Evolutionary conservation across 352 stramenopile species (phyloP), one percentile per base, ranked within the genome.

Genomic region (Phytophthora pini): DNA sequence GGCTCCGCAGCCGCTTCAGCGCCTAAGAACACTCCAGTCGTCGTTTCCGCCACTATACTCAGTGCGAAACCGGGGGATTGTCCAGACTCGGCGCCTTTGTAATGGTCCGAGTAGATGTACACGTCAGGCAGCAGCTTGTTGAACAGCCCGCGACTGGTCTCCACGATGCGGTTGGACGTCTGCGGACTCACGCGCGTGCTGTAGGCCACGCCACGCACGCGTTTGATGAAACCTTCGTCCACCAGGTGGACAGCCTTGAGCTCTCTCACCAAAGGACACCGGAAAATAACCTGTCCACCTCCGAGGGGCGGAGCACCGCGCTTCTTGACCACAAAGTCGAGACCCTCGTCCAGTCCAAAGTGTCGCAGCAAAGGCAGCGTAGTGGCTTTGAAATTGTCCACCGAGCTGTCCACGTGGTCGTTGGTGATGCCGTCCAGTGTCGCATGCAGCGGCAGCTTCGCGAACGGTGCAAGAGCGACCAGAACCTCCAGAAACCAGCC

Each of bases 21-120:
- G 4, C 91, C 93, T 6, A 99, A 54, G 31, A 98, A 89, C 15
- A 98, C 86, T 10, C 97, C 97, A 3, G 93, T 98, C 6, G 96
- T 99, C n/a, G 95, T 99, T 79, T 99, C 97, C 0, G 96, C 94
- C n/a, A 99, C 91, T 9, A 99, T 79, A 27, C 93, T 90, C 17
- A 98, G 70, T 56, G 89, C 92, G 56, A 98, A 96, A 31, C 96
- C 97, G 1, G 97, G 97, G 60, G 85, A 95, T 56, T 94, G 82
- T 5, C 88, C 88, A 8, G 88, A 96, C 63, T 96, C 87, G 27
- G 87, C 77, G 39, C 93, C 94, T 58, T 96, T 98, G 77, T 99
- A 98, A 65, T 99, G 97, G 80, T 99, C 98, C 32, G 97, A 99
- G 79, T 98, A 97, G 65, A 99, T 99, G 87, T 99, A 99, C 44